Conservation (phyloP, 192 early-diverging fungal genomes). For the Coemansia sp. region DNA sequence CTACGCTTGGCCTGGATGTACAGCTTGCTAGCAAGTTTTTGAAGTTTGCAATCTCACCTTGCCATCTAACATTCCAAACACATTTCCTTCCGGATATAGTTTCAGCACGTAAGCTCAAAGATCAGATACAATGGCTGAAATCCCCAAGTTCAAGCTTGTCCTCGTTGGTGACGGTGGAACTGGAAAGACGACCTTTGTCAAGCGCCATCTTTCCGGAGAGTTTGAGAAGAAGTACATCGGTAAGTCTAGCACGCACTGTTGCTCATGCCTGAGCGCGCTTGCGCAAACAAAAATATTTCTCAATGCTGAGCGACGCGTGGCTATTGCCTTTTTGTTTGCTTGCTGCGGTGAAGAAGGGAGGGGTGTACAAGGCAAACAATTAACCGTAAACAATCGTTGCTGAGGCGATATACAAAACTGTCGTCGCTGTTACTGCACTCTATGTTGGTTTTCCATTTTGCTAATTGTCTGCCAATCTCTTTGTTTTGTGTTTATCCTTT, state of each 20-base stretch:
- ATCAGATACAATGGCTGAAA: constrained; percentile 27
- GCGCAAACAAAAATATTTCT: not conserved
- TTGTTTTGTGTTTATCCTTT: constrained; percentile 27
- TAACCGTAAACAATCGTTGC: constrained; percentile 4
- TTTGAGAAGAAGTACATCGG: constrained; percentile 99
- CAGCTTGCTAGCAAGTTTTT: not conserved
- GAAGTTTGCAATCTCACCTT: not conserved
- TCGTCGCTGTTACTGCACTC: constrained; percentile 7
- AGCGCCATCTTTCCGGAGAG: constrained; percentile 99
- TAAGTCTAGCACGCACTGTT: constrained; percentile 13
- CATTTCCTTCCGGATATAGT: constrained; percentile 5
- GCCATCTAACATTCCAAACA: constrained; percentile 4
- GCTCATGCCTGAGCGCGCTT: not conserved
- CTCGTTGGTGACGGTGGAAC: constrained; percentile 98
- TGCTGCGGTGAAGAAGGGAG: constrained; percentile 6
- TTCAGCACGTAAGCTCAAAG: constrained; percentile 16
- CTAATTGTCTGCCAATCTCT: not conserved
- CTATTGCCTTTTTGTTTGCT: not conserved
- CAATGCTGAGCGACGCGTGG: not conserved
- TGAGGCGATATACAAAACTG: constrained; percentile 1
- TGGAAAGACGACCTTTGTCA: constrained; percentile 99
- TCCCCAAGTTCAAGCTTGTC: constrained; percentile 55
- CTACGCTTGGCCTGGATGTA: not conserved
- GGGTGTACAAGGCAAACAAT: not conserved
- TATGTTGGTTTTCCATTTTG: constrained; percentile 7